A percentile compares a stretch with the other conserved stretches of the same genome.
These are phyloP conservation scores for Pichia deserticola DNA, from an alignment of 805 yeast species.

Conservation along the genomic window DNA sequence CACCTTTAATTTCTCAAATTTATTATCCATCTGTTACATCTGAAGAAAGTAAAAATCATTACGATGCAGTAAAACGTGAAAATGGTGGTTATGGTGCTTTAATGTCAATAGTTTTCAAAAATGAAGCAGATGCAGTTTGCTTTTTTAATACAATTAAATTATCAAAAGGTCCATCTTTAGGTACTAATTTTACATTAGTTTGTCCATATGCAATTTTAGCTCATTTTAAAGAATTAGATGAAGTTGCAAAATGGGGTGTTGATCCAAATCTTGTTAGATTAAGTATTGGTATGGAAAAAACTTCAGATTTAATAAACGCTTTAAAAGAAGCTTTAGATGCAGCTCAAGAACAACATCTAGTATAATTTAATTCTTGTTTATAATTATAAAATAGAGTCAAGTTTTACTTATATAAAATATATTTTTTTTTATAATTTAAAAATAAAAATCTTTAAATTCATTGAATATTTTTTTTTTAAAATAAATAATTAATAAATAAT, in stretches of 20 bases:
- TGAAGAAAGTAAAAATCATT: conserved; percentile 43
- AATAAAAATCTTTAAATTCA: background rate
- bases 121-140: conserved; percentile 54
- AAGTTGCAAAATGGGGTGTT: conserved; percentile 74
- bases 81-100: conserved; percentile 88
- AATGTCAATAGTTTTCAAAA: conserved; percentile 62
- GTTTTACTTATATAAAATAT: background rate
- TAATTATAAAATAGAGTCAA: background rate
- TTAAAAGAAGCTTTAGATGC: conserved; percentile 46
- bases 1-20: conserved; percentile 52
- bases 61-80: conserved; percentile 60
- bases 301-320: conserved; percentile 42
- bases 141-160: conserved; percentile 65
- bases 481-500: background rate
- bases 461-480: conserved; percentile 3
- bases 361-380: background rate
- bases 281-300: conserved; percentile 79
- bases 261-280: conserved; percentile 71
- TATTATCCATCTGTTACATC: conserved; percentile 61
- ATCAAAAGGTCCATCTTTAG: conserved; percentile 87
- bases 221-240: conserved; percentile 75
- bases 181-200: conserved; percentile 82
- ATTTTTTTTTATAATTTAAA: too few relatives aligned
- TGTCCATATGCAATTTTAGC: conserved; percentile 88
- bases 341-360: conserved; percentile 32